Base-by-base conservation (phyloP, 2,329 filamentous ascomycete species). In the Colletotrichum lindemuthianum region DNA sequence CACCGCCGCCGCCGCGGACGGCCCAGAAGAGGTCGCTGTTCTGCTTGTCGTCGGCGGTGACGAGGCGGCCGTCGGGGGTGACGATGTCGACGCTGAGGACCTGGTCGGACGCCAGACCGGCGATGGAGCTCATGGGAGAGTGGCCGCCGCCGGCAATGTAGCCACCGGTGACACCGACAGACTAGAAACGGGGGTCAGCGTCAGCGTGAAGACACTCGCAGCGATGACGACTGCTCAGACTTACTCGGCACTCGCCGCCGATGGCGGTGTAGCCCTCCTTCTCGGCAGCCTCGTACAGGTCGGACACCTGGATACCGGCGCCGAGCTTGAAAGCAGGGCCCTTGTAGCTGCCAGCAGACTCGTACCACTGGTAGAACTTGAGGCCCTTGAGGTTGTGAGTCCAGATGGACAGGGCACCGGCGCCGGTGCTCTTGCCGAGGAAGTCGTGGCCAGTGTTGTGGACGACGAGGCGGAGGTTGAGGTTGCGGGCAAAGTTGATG, bases 401-500 rank as follows among this genome's bases (percentile, higher is more conserved):
- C 82, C 83, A 85, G 11, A 85, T 61, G 1, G 75, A 75, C 2
- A 86, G 67, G 1, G 79, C 77, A 11, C 84, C 83, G 0, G 81
- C 78, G 10, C 84, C 86, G 0, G 84, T 84, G 0, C 80, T 84
- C 59, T 82, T 83, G 33, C 84, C 86, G 40, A 77, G 74, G 68
- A 82, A 85, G 68, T 85, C 82, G 68, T 86, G 84, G 34, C 82
- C 84, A 0, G 83, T 86, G 73, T 86, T 84, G 63, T 78, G 79
- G 55, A 86, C 75, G 45, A 85, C 78, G n/a, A 86, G 72, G 2
- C 83, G 82, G 45, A 85, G 74, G 69, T 84, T 82, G 8, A 75
- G 69, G 33, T 75, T 76, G 8, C 78, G 75, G 12, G 82, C 81
- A 66, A 84, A 81, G 65, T 82, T 82, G 45, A 84, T 71, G 1